Base-by-base conservation (phyloP, 306 rosid genomes). In the Hylodesmum podocarpum region DNA sequence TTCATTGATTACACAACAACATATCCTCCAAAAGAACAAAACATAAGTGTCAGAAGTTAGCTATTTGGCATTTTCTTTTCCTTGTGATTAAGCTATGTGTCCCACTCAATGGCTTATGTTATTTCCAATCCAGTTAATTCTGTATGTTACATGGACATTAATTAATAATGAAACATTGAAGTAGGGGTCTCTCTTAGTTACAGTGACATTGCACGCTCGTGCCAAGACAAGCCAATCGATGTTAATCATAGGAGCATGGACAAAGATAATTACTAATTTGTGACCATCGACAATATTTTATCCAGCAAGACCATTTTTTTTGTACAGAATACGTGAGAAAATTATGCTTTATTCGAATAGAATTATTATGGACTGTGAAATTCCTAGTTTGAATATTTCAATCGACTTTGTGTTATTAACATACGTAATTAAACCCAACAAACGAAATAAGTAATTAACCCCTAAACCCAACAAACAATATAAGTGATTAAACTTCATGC, bases 141-240 rank as follows among this genome's bases (percentile, higher is more conserved):
- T 14, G 3, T 36, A 65, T 39, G 41, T 21, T 18, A 59, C 49
- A 36, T 13, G 61, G 14, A 57, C 54, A 74, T 72, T 43, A 33
- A 66, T 72, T 55, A 43, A 55, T 44, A 13, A 34, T 66, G 46
- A 36, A 73, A 66, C 47, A 72, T 73, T 36, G 78, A 47, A 49
- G 80, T 44, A 57, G 76, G 76, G 80, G 72, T 58, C 80, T 34
- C 55, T 44, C 11, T 67, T 51, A 9, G 37, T 24, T 51, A 73
- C 31, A 1, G 37, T 36, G 57, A 74, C 40, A 72, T 39, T 64
- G 58, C 83, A 79, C 6, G 8, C n/a, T 8, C 28, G 8, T 36
- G 8, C 36, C 78, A 70, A 69, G 67, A 67, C 61, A 67, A 55
- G 22, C 62, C 63, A 21, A 28, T 33, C 15, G 16, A 79, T 16